Base-by-base conservation (phyloP, 192 early-diverging fungal genomes). In the Pilaira anomala region DNA sequence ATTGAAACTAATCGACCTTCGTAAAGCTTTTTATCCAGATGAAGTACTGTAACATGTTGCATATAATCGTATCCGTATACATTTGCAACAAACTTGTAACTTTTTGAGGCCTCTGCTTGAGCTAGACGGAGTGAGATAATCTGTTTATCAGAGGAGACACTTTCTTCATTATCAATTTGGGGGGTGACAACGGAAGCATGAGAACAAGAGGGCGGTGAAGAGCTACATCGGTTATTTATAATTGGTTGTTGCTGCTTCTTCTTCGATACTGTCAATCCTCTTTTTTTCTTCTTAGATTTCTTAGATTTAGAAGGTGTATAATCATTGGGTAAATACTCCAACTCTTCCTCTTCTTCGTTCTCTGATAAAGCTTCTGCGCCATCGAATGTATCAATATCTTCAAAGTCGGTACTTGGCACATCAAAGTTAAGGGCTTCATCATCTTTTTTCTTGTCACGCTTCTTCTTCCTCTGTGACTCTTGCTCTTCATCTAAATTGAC, bases 41-140 rank as follows among this genome's bases (percentile, higher is more conserved):
- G 71, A 6, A 71, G 58, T 0, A 76, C 65, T 21, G 71, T 66
- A 14, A 76, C 74, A 40, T 79, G 74, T 29, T 76, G 74, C 59
- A 71, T 66, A 50, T 67, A 71, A 12, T 70, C 60, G 33, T 71
- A 76, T 11, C 72, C 72, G 54, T 74, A 74, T 16, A 68, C 63
- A 53, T 74, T 75, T 3, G 72, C 67, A n/a, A 67, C 56, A 61
- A 72, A 66, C 16, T 29, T 61, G 50, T 60, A 58, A 14, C 40
- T 40, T 25, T 49, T 41, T 30, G 56, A 40, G 24, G 56, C 56
- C 16, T 22, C 21, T 42, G 56, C 56, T 22, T 58, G 56, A 24
- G 56, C 56, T 24, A 58, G 14, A 7, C 56, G 18, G 24, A 42
- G 33, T 25, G 56, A 58, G 21, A 42, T 58, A 2, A 40, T 24